These are phyloP conservation scores for Prunus yedoensis DNA, from an alignment of 331 rosid genomes.

Conservation along the genomic window DNA sequence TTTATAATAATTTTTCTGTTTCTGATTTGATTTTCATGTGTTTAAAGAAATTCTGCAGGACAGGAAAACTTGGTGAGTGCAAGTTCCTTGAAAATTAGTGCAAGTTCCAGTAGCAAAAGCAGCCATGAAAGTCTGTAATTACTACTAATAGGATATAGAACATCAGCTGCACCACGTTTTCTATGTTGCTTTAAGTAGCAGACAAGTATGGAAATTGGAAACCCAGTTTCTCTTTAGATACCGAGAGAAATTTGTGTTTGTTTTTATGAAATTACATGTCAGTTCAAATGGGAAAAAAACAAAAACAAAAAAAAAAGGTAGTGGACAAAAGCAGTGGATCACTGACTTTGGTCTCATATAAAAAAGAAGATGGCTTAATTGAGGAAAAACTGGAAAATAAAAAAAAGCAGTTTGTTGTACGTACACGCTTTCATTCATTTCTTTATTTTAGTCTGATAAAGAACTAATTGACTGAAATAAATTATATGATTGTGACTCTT, in stretches of 20 bases:
- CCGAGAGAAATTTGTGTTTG: not conserved
- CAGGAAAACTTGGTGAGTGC: not conserved
- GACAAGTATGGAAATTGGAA: conserved; percentile 7
- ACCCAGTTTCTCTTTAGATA: not conserved
- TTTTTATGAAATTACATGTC: not conserved
- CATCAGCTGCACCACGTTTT: no score
- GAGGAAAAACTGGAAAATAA: not conserved
- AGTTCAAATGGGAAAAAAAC: conserved; percentile 15
- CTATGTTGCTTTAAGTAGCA: not conserved
- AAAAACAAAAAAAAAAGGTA: not conserved
- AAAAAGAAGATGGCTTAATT: conserved; percentile 5
- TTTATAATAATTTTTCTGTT: not conserved
- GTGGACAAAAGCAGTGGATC: conserved; percentile 13
- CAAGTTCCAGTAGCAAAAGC: conserved; percentile 23
- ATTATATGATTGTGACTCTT: conserved; percentile 14
- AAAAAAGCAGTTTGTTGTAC: conserved; percentile 15
- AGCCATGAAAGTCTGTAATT: conserved; percentile 44
- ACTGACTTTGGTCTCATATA: conserved; percentile 9
- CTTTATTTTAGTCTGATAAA: not conserved
- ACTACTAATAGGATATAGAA: not conserved
- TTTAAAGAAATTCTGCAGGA: not conserved
- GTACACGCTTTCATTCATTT: conserved; percentile 10
- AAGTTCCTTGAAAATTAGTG: conserved; percentile 31
- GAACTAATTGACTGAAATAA: conserved; percentile 8
- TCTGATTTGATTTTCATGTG: not conserved